Evolutionary conservation across 2,329 filamentous ascomycete genomes (phyloP).

Genomic region (Diaporthe destruens): DNA sequence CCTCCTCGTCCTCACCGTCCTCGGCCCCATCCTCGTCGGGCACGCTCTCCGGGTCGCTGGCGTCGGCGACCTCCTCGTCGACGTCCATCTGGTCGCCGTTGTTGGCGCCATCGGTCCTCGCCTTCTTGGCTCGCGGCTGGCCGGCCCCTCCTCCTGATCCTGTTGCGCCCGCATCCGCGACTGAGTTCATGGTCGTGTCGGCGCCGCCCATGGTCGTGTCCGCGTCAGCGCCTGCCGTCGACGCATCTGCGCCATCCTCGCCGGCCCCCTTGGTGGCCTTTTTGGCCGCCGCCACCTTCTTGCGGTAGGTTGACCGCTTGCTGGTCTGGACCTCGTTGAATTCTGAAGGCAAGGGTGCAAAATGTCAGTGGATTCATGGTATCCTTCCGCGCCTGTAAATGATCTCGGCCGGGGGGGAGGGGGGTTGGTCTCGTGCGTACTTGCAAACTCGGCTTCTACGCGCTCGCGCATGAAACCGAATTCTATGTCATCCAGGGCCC

Average conservation of each 20-base stretch:
- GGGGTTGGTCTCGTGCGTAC: slow-evolving; percentile 59
- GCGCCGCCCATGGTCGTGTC: slow-evolving; percentile 43
- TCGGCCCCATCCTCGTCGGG: slow-evolving; percentile 52
- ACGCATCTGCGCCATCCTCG: slow-evolving; percentile 47
- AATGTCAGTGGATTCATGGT: slow-evolving; percentile 22
- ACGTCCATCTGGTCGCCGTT: slow-evolving; percentile 63
- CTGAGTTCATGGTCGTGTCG: slow-evolving; percentile 43
- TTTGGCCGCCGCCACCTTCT: slow-evolving; percentile 77
- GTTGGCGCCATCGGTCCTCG: slow-evolving; percentile 51
- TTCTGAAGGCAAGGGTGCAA: slow-evolving; percentile 57
- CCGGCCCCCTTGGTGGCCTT: slow-evolving; percentile 50
- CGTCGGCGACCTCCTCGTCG: slow-evolving; percentile 55
- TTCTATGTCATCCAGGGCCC: slow-evolving; percentile 81
- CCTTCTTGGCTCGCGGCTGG: slow-evolving; percentile 54
- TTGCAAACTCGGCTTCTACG: slow-evolving; percentile 81
- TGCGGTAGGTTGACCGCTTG: slow-evolving; percentile 80
- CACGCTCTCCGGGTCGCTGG: slow-evolving; percentile 51
- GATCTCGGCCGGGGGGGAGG: not conserved
- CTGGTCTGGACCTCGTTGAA: slow-evolving; percentile 80
- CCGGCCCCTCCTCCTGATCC: slow-evolving; percentile 31
- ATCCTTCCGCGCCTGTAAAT: not conserved
- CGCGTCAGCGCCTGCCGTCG: slow-evolving; percentile 50
- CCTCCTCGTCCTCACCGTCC: slow-evolving; percentile 57
- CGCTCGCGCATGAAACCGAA: slow-evolving; percentile 77
- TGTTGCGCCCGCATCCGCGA: slow-evolving; percentile 26